Conservation (phyloP, 2,329 filamentous ascomycete species). For the Neonectria neomacrospora region DNA sequence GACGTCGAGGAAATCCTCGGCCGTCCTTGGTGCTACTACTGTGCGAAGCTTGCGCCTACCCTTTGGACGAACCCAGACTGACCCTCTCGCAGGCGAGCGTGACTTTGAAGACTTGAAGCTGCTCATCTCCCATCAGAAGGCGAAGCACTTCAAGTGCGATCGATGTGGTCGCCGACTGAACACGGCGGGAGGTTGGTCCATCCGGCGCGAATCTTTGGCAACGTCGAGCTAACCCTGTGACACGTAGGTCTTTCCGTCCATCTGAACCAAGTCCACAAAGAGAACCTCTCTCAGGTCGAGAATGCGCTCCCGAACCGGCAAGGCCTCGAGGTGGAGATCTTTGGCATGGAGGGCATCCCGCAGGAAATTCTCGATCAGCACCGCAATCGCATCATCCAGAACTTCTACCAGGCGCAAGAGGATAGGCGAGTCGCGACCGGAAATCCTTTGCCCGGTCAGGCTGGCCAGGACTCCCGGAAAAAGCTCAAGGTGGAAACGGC, state of each 20-base stretch:
- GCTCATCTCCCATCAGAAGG: slow-evolving; percentile 95
- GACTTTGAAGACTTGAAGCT: slow-evolving; percentile 98
- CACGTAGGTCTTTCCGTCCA: slow-evolving; percentile 87
- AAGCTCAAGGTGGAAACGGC: slow-evolving; percentile 79
- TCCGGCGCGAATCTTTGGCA: neutral
- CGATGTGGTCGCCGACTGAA: slow-evolving; percentile 88
- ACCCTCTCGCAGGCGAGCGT: slow-evolving; percentile 72
- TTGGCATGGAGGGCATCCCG: slow-evolving; percentile 97
- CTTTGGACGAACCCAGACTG: slow-evolving; percentile 39
- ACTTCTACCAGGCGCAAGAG: slow-evolving; percentile 86
- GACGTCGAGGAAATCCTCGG: slow-evolving; percentile 88
- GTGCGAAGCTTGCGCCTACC: slow-evolving; percentile 55
- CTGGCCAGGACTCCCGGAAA: slow-evolving; percentile 73
- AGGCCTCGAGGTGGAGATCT: slow-evolving; percentile 92
- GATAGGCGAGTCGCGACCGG: slow-evolving; percentile 85
- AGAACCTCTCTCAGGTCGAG: slow-evolving; percentile 85
- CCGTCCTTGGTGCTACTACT: slow-evolving; percentile 98
- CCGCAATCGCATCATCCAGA: slow-evolving; percentile 85
- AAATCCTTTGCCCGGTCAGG: slow-evolving; percentile 78
- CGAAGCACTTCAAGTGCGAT: slow-evolving; percentile 99
- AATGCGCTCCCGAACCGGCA: slow-evolving; percentile 90
- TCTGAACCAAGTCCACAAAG: slow-evolving; percentile 99
- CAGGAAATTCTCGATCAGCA: slow-evolving; percentile 85
- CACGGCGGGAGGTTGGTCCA: slow-evolving; percentile 85
- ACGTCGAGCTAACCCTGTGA: slow-evolving; percentile 29